A percentile compares a stretch with the other conserved stretches of the same genome.
Conservation (phyloP, 140 eudicot species). For the Anethum foeniculum region DNA sequence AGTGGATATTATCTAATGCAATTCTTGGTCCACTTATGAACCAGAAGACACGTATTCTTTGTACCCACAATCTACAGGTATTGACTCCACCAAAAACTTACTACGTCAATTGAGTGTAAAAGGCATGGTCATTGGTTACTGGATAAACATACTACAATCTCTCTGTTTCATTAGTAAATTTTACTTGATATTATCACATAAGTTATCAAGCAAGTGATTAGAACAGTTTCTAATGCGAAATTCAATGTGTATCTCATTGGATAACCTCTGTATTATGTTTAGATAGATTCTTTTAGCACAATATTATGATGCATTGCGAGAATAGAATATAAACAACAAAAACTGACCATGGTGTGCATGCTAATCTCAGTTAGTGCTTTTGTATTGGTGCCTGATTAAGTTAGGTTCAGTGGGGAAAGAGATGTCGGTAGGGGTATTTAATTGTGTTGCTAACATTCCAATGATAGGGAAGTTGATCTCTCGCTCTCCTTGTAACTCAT, state of each 20-base stretch:
- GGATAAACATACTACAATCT: background rate
- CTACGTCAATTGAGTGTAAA: background rate
- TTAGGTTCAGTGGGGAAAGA: background rate
- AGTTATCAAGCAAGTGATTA: background rate
- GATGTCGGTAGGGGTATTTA: background rate
- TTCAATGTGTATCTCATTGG: background rate
- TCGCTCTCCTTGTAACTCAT: background rate
- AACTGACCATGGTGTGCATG: background rate
- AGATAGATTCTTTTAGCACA: no score
- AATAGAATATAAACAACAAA: background rate
- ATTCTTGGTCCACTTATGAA: slow-evolving; percentile 71
- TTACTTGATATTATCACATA: background rate
- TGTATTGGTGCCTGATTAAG: background rate
- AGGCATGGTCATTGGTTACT: background rate
- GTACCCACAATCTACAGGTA: slow-evolving; percentile 90
- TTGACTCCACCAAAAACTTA: background rate
- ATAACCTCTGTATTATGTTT: background rate
- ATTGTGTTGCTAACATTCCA: background rate
- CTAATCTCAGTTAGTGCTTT: background rate
- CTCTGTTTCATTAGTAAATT: background rate
- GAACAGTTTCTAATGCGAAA: background rate
- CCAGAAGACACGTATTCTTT: slow-evolving; percentile 66
- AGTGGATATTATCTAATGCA: slow-evolving; percentile 61
- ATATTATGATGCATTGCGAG: background rate
- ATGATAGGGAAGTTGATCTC: background rate